Percentiles rank a stretch among this genome's conserved stretches.
Evolutionary conservation across 1,284 basidiomycete genomes (phyloP).

Genomic region (Mycena citricolor): DNA sequence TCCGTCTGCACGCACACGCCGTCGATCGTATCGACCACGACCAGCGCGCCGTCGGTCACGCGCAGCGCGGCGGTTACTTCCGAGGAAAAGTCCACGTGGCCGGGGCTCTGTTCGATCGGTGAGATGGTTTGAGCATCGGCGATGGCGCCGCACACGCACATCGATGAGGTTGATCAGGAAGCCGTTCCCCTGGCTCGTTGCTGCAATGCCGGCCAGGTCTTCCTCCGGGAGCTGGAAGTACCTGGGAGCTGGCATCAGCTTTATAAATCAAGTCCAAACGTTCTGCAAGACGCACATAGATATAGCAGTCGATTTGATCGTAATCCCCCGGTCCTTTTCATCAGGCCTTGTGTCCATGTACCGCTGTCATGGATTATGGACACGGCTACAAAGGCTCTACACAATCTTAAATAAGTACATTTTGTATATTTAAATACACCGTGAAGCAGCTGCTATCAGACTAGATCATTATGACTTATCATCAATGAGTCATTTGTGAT

Average conservation of each 20-base stretch:
- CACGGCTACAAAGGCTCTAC: too few species aligned
- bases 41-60: constrained; percentile 94
- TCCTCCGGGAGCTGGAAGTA: constrained; percentile 96
- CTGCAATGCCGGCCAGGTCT: constrained; percentile 80
- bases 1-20: constrained; percentile 99
- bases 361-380: too few species aligned
- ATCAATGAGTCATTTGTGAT: too few species aligned
- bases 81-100: constrained; percentile 99
- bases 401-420: too few species aligned
- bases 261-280: background rate
- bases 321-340: constrained; percentile 99
- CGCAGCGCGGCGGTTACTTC: constrained; percentile 99
- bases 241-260: background rate
- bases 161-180: constrained; percentile 99
- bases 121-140: background rate
- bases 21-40: constrained; percentile 99
- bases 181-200: constrained; percentile 90
- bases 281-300: constrained; percentile 65
- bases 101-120: constrained; percentile 59
- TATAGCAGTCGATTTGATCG: constrained; percentile 99
- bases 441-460: too few species aligned
- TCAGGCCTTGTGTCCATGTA: constrained; percentile 98
- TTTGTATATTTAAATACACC: too few species aligned
- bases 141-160: constrained; percentile 42
- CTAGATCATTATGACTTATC: too few species aligned